Conservation (phyloP, 306 rosid genomes). For the Vigna angularis region DNA sequence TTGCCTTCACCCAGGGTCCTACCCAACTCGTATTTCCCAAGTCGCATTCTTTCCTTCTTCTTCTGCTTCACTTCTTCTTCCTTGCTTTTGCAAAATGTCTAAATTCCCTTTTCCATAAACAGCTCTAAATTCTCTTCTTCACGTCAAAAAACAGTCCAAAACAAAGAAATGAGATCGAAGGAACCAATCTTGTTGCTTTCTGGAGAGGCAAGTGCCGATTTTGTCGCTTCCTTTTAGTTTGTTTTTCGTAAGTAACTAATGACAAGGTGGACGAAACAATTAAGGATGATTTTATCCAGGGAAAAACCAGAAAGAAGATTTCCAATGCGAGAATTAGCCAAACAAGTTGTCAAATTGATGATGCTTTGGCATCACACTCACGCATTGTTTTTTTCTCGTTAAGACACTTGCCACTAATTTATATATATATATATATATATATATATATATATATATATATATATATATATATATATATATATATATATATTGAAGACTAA, state of each 20-base stretch:
- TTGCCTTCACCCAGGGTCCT: constrained; percentile 86
- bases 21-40: constrained; percentile 86
- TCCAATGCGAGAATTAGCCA: background rate
- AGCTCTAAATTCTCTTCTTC: background rate
- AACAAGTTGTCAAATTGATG: too few relatives aligned
- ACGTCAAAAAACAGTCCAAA: background rate
- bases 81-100: background rate
- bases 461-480: too few relatives aligned
- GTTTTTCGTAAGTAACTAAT: background rate
- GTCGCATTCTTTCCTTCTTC: constrained; percentile 44
- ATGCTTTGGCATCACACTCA: too few relatives aligned
- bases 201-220: background rate
- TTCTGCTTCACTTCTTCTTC: background rate
- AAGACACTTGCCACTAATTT: too few relatives aligned
- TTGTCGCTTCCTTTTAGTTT: background rate
- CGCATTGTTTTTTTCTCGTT: too few relatives aligned
- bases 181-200: background rate
- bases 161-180: background rate
- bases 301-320: background rate
- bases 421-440: too few relatives aligned
- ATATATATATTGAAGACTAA: too few relatives aligned
- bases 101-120: background rate
- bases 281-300: background rate
- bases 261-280: background rate
- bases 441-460: too few relatives aligned